phyloP scores from a whole-genome alignment of 1,284 basidiomycete genomes.

The Cutaneotrichosporon sp. region DNA sequence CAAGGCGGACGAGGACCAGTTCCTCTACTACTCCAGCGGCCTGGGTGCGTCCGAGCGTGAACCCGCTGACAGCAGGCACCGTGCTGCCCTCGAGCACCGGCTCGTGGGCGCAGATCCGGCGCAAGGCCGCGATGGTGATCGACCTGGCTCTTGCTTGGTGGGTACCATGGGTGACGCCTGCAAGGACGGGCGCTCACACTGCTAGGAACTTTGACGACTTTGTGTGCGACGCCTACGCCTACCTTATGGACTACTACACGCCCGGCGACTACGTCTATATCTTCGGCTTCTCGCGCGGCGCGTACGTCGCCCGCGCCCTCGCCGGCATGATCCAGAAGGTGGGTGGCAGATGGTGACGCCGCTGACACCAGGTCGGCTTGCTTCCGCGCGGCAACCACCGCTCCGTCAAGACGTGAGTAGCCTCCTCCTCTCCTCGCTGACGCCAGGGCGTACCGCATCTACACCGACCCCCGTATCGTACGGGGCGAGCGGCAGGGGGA shows the following conservation, averaged over 20 bases:
- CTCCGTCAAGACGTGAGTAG: too few relatives aligned
- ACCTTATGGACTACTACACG: background rate
- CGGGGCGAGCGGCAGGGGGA: background rate
- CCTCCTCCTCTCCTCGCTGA: background rate
- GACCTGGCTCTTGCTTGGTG: background rate
- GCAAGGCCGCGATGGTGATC: background rate
- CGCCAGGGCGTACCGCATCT: background rate
- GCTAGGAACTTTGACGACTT: background rate
- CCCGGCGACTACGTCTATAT: background rate
- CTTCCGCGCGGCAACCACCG: background rate
- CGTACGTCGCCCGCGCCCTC: background rate
- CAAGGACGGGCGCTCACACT: background rate
- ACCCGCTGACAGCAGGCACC: background rate
- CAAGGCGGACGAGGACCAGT: background rate
- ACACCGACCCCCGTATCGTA: background rate
- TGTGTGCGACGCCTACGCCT: background rate
- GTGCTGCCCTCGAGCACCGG: background rate
- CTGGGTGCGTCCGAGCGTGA: background rate
- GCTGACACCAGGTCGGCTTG: background rate
- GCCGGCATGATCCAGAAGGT: background rate
- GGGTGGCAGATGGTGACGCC: background rate
- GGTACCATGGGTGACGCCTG: too few relatives aligned
- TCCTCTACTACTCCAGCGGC: background rate
- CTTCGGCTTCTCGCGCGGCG: background rate
- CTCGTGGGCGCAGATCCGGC: background rate